These are phyloP conservation scores for Boechera retrofracta DNA, from an alignment of 345 rosid genomes.

Conservation along the genomic window DNA sequence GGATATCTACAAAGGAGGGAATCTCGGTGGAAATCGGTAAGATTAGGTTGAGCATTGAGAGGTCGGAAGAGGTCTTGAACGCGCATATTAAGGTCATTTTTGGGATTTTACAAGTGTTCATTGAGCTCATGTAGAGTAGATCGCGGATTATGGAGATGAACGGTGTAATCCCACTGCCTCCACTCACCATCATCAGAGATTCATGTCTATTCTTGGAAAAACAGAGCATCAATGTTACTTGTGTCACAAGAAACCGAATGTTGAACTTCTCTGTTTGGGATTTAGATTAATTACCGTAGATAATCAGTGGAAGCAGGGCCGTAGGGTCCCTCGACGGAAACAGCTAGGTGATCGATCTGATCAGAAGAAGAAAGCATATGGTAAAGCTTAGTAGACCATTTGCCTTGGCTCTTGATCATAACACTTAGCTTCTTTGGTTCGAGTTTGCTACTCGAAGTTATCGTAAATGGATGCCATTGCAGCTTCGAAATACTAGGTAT, in stretches of 20 bases:
- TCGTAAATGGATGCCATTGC: conserved; percentile 96
- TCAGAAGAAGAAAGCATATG: conserved; percentile 62
- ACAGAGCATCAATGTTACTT: conserved; percentile 29
- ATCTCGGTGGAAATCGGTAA: conserved; percentile 50
- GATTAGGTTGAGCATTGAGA: conserved; percentile 70
- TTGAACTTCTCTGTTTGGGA: conserved; percentile 1
- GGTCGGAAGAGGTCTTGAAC: conserved; percentile 64
- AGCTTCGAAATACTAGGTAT: conserved; percentile 77
- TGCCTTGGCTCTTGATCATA: conserved; percentile 68
- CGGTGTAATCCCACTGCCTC: conserved; percentile 87
- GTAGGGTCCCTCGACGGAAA: conserved; percentile 86
- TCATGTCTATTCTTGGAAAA: conserved; percentile 50
- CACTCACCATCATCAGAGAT: conserved; percentile 71
- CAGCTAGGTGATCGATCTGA: conserved; percentile 50
- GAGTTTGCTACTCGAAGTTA: conserved; percentile 70
- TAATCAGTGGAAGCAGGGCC: conserved; percentile 78
- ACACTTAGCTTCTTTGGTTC: conserved; percentile 73
- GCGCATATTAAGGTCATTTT: conserved; percentile 57
- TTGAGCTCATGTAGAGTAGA: conserved; percentile 48
- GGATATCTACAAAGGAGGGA: conserved; percentile 49
- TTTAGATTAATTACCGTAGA: conserved; percentile 49
- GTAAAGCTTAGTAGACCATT: conserved; percentile 73
- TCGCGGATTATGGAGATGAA: conserved; percentile 74
- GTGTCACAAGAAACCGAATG: background rate
- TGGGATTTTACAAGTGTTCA: conserved; percentile 47